Evolutionary conservation across 495 filamentous ascomycete genomes (phyloP).

Genomic region (Penicillium maclennaniae): DNA sequence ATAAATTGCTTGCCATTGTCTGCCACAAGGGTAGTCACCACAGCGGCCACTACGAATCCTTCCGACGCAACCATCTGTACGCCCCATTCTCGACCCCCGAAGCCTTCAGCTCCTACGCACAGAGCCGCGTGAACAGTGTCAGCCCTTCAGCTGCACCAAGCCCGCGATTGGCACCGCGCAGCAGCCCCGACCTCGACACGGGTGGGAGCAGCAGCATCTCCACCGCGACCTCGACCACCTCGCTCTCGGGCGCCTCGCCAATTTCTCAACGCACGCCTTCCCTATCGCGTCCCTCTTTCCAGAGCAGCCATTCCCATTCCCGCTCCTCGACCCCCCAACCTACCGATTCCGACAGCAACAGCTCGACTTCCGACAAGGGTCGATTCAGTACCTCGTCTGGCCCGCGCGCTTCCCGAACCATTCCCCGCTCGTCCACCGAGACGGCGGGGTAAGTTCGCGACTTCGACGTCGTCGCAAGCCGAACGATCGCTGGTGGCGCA

Average conservation of each 20-base stretch:
- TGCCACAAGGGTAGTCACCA: constrained; percentile 95
- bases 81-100: constrained; percentile 79
- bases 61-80: constrained; percentile 77
- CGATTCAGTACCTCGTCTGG: constrained; percentile 28
- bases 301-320: constrained; percentile 26
- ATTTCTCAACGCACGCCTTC: constrained; percentile 29
- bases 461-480: constrained; percentile 55
- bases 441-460: constrained; percentile 24
- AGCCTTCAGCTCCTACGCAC: constrained; percentile 64
- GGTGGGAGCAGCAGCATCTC: constrained; percentile 29
- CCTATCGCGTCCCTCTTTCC: constrained; percentile 36
- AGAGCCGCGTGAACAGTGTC: constrained; percentile 53
- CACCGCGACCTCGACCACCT: constrained; percentile 36
- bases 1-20: constrained; percentile 81
- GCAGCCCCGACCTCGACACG: constrained; percentile 25
- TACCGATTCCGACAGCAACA: constrained; percentile 25
- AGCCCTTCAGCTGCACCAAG: constrained; percentile 43
- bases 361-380: constrained; percentile 25
- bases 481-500: constrained; percentile 90
- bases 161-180: constrained; percentile 34
- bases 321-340: constrained; percentile 29
- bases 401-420: constrained; percentile 23
- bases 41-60: constrained; percentile 96
- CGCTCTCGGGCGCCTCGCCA: constrained; percentile 37
- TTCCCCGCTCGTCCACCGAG: constrained; percentile 25